Base-by-base conservation (phyloP, 208 protist genomes). In the Novymonas esmeraldas region DNA sequence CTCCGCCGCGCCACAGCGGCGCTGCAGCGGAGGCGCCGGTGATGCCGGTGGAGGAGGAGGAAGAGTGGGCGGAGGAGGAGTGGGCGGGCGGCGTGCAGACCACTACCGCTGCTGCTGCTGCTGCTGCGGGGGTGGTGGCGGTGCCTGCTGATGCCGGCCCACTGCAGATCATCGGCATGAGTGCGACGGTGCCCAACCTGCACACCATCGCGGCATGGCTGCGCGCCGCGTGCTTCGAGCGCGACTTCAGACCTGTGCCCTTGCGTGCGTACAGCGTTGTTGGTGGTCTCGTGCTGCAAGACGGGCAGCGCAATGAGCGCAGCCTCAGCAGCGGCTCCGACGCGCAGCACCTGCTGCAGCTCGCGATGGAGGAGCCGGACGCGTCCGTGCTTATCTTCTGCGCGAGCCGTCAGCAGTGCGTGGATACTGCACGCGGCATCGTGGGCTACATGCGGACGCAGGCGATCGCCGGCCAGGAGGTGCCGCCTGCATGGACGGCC, bases 141-240 rank as follows among this genome's bases (percentile, higher is more conserved):
- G 10, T 36, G 1, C 46, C 39, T 48, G 28, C 14, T 10, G 63
- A 63, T 33, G 54, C 70, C 2, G 77, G 70, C 10, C 45, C 55
- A 5, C 59, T 87, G 51, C 95, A 98, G 76, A 88, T 98, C 18
- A 78, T 98, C 31, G 94, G 86, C 18, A 98, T 98, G 95, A 96
- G 86, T 42, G 96, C 96, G 18, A 98, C 96, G 1, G 69, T 98
- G 7, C 76, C 90, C n/a, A 98, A 98, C 73, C 57, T 96, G 2
- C 52, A 65, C 26, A 66, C 65, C 33, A 64, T 98, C 22, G 89
- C 94, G 2, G 34, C 44, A 14, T 98, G 92, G 90, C 76, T 98
- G 45, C 73, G 69, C 22, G 93, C 93, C 2, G 61, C 29, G 52
- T 88, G 82, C 64, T 97, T 93, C 55, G 71, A 84, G 50, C 71